Conservation (phyloP, 805 yeast species). For the Metschnikowia matae region DNA sequence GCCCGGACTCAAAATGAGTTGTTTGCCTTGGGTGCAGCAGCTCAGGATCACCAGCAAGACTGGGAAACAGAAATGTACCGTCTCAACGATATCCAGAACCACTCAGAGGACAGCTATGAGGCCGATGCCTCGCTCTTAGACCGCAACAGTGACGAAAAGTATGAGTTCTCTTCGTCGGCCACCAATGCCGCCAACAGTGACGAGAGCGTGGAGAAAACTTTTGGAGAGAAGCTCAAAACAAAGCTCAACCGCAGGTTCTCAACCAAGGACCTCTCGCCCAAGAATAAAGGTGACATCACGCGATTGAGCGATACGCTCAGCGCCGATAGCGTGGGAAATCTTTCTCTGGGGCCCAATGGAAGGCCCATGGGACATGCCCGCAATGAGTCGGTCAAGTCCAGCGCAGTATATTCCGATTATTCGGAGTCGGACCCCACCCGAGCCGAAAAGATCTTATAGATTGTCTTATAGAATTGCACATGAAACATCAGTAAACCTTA, state of each 20-base stretch:
- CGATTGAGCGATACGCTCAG: slow-evolving; percentile 16
- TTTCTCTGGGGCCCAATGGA: slow-evolving; percentile 7
- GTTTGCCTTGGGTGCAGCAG: slow-evolving; percentile 20
- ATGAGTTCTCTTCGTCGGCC: slow-evolving; percentile 1
- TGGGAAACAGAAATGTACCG: slow-evolving; percentile 69
- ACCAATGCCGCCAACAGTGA: neutral
- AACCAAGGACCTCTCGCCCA: neutral
- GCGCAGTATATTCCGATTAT: slow-evolving; percentile 14
- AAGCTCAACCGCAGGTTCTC: slow-evolving; percentile 10
- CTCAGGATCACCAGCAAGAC: slow-evolving; percentile 55
- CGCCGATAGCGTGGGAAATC: slow-evolving; percentile 1
- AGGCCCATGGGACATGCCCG: slow-evolving; percentile 10
- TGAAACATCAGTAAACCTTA: neutral
- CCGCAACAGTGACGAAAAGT: slow-evolving; percentile 1
- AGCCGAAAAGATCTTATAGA: slow-evolving; percentile 11
- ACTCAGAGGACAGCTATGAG: slow-evolving; percentile 2
- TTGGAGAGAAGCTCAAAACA: slow-evolving; percentile 14
- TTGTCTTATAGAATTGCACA: slow-evolving; percentile 4
- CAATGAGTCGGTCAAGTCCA: slow-evolving; percentile 8
- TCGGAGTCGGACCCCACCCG: slow-evolving; percentile 14
- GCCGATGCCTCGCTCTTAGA: neutral
- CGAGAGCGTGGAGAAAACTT: slow-evolving; percentile 4
- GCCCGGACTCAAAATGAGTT: slow-evolving; percentile 17
- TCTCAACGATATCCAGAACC: slow-evolving; percentile 29
- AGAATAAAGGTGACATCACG: slow-evolving; percentile 5